Evolutionary conservation across 2,329 filamentous ascomycete species (phyloP).

Genomic region (Xylaria digitata): DNA sequence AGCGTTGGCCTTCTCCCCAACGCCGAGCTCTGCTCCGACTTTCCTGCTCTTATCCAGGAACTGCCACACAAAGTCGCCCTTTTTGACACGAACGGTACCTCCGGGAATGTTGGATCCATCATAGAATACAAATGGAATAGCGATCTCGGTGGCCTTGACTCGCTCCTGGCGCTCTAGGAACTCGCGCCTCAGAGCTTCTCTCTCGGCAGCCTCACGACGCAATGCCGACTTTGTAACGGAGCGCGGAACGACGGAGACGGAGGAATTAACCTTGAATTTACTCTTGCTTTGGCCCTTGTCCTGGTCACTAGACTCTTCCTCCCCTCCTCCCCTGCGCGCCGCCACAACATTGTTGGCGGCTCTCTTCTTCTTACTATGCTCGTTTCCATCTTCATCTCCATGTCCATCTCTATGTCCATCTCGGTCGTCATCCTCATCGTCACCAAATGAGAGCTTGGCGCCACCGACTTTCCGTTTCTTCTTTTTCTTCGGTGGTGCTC

Average conservation of each 20-base stretch:
- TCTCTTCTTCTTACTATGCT: constrained; percentile 5
- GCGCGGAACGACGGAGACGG: constrained; percentile 75
- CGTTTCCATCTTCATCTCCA: constrained; percentile 56
- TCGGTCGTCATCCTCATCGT: constrained; percentile 75
- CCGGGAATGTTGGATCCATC: constrained; percentile 91
- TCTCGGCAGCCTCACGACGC: constrained; percentile 78
- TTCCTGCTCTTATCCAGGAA: constrained; percentile 93
- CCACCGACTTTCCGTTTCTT: constrained; percentile 56
- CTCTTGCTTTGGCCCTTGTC: constrained; percentile 46
- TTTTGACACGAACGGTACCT: constrained; percentile 86
- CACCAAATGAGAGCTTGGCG: constrained; percentile 71
- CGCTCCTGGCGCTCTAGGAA: constrained; percentile 85
- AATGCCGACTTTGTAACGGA: constrained; percentile 76
- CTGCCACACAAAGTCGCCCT: constrained; percentile 92
- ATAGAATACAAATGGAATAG: constrained; percentile 96
- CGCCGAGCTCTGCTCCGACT: constrained; percentile 84
- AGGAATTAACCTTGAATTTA: constrained; percentile 71
- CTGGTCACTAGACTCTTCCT: background rate
- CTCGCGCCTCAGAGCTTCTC: constrained; percentile 79
- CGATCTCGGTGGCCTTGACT: constrained; percentile 88
- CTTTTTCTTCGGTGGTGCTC: constrained; percentile 58
- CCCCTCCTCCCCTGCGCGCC: background rate
- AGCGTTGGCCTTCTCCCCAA: constrained; percentile 74
- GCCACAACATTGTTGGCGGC: background rate
- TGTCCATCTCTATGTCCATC: no score